A percentile compares a stretch with the other conserved stretches of the same genome.
Evolutionary conservation across 2,329 filamentous ascomycete genomes (phyloP).

Genomic region (Zalaria sp.): DNA sequence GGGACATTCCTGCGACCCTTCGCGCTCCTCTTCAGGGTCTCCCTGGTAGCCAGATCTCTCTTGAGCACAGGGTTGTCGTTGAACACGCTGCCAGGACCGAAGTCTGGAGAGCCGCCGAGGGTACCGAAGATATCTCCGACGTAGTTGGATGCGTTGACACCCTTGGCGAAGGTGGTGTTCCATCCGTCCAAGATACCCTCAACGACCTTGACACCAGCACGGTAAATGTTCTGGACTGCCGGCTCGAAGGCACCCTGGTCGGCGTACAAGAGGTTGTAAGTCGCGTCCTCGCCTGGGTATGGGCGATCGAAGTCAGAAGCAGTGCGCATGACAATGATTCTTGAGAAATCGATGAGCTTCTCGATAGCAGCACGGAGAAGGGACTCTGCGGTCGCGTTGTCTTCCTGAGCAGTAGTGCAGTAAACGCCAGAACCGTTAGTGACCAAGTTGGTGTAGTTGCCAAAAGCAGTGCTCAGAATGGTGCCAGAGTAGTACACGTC

Average conservation of each 20-base stretch:
- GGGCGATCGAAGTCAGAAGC: conserved; percentile 60
- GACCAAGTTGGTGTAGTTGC: conserved; percentile 47
- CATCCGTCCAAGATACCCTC: conserved; percentile 48
- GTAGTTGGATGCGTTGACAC: conserved; percentile 49
- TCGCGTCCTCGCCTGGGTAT: conserved; percentile 40
- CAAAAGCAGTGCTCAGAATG: conserved; percentile 48
- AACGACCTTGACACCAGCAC: conserved; percentile 51
- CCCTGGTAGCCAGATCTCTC: background rate
- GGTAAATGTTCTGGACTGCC: conserved; percentile 51
- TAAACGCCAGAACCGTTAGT: conserved; percentile 56
- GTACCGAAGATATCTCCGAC: conserved; percentile 54
- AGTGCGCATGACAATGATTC: conserved; percentile 55
- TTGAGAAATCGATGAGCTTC: conserved; percentile 48
- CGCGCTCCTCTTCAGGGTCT: background rate
- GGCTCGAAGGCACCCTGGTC: conserved; percentile 51
- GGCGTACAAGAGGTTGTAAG: conserved; percentile 44
- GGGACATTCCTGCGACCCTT: background rate
- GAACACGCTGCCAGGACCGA: conserved; percentile 39
- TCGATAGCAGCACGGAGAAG: conserved; percentile 45
- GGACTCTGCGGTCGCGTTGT: conserved; percentile 54
- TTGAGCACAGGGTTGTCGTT: conserved; percentile 9
- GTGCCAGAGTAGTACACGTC: conserved; percentile 58
- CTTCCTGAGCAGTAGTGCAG: conserved; percentile 60
- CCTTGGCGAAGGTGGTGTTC: conserved; percentile 42
- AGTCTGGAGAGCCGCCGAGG: conserved; percentile 51